Conservation (phyloP, 768 basidiomycete species). For the Podaxis mareebaensis region DNA sequence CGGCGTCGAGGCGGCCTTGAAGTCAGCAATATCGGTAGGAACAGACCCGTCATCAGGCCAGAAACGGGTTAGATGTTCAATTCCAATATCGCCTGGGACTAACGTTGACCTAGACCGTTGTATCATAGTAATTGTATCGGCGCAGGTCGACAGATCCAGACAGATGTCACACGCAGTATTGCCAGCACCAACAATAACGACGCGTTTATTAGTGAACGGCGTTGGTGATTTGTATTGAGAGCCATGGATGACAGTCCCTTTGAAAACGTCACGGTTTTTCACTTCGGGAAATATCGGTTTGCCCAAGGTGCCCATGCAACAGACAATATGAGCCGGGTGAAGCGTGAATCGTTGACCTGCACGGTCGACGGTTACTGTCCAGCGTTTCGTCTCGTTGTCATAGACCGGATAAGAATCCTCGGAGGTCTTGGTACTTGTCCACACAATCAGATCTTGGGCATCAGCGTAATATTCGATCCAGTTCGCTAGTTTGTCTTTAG, state of each 20-base stretch:
- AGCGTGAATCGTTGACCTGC: conserved; percentile 6
- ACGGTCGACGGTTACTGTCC: conserved; percentile 7
- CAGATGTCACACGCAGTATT: conserved; percentile 11
- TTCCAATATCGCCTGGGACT: neutral
- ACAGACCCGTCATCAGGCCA: conserved; percentile 15
- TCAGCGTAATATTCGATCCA: conserved; percentile 15
- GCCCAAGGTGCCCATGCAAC: conserved; percentile 5
- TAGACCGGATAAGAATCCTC: conserved; percentile 2
- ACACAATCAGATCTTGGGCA: conserved; percentile 5
- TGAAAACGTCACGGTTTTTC: conserved; percentile 3
- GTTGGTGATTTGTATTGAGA: conserved; percentile 1
- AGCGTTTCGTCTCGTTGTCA: conserved; percentile 6
- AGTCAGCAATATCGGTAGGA: neutral
- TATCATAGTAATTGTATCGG: conserved; percentile 9
- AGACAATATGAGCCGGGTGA: conserved; percentile 8
- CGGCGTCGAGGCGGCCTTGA: neutral
- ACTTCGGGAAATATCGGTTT: neutral
- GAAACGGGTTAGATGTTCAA: neutral
- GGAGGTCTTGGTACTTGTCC: conserved; percentile 3
- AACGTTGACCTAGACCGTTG: conserved; percentile 6
- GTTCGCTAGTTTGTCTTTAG: conserved; percentile 14
- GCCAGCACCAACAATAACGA: conserved; percentile 11
- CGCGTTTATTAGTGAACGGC: neutral
- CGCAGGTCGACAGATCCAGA: neutral
- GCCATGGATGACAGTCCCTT: conserved; percentile 12